Evolutionary conservation across 176 grass and related monocot genomes (phyloP).

Genomic region (Oryza australiensis): DNA sequence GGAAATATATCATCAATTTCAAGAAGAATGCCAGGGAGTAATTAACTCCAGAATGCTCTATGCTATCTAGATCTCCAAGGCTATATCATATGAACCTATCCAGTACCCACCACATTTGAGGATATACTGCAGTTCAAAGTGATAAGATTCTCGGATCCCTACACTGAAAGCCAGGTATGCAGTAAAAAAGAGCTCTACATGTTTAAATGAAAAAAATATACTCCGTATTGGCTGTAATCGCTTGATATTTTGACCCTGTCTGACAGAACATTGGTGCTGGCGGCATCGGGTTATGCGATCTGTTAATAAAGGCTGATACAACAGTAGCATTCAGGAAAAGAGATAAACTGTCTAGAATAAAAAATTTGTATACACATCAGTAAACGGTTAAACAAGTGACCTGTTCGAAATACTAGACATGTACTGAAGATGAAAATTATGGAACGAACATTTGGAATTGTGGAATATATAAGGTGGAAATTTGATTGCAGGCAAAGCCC

Average conservation of each 20-base stretch:
- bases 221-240: not conserved
- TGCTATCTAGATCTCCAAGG: not conserved
- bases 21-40: not conserved
- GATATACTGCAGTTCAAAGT: constrained; percentile 2
- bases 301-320: not conserved
- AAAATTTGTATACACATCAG: not conserved
- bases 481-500: not conserved
- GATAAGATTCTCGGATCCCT: not conserved
- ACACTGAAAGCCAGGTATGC: not conserved
- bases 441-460: too few relatives aligned
- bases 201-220: constrained; percentile 7
- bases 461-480: too few relatives aligned
- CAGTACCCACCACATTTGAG: not conserved
- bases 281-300: not conserved
- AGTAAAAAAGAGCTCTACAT: not conserved
- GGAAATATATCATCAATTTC: constrained; percentile 10
- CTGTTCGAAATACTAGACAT: constrained; percentile 6
- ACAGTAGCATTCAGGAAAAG: not conserved
- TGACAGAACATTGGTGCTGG: not conserved
- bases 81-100: not conserved
- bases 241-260: not conserved
- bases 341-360: constrained; percentile 1
- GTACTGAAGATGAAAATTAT: not conserved
- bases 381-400: not conserved
- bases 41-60: not conserved